Evolutionary conservation across 2,329 filamentous ascomycete species (phyloP).

Genomic region (Rhynchosporium graminicola): DNA sequence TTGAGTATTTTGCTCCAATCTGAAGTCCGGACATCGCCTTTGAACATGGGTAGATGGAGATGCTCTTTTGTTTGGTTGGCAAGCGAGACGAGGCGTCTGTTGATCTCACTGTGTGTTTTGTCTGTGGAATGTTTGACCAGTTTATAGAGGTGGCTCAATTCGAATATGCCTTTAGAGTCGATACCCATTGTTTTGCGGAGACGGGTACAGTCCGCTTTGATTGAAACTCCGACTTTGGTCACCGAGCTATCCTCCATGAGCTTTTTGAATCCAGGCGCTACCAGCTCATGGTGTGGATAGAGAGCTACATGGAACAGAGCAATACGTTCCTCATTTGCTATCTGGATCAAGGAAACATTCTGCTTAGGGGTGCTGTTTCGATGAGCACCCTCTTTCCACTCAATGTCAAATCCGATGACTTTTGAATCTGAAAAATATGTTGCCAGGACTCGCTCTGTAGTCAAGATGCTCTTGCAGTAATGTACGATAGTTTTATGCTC

Average conservation of each 20-base stretch:
- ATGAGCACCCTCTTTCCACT: constrained; percentile 66
- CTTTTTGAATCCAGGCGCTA: constrained; percentile 68
- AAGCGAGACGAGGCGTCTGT: constrained; percentile 66
- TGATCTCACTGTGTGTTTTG: constrained; percentile 57
- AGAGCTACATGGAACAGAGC: constrained; percentile 79
- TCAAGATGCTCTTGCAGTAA: constrained; percentile 71
- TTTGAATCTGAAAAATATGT: constrained; percentile 67
- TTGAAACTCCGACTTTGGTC: constrained; percentile 75
- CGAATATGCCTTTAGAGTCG: constrained; percentile 67
- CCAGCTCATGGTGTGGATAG: constrained; percentile 58
- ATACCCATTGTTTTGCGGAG: constrained; percentile 67
- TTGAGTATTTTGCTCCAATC: constrained; percentile 70
- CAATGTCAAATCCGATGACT: constrained; percentile 85
- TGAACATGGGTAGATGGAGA: constrained; percentile 73
- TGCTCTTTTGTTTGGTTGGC: constrained; percentile 70
- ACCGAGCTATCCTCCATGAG: constrained; percentile 72
- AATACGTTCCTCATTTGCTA: constrained; percentile 75
- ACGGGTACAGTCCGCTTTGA: constrained; percentile 70
- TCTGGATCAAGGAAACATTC: constrained; percentile 79
- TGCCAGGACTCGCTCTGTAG: constrained; percentile 65
- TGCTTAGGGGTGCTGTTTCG: constrained; percentile 54
- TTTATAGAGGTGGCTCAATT: constrained; percentile 80
- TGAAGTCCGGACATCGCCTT: constrained; percentile 66
- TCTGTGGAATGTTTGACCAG: constrained; percentile 66
- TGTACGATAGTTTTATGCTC: constrained; percentile 58